Evolutionary conservation across 1,284 basidiomycete genomes (phyloP).

Genomic region (Cutaneotrichosporon cutaneum): DNA sequence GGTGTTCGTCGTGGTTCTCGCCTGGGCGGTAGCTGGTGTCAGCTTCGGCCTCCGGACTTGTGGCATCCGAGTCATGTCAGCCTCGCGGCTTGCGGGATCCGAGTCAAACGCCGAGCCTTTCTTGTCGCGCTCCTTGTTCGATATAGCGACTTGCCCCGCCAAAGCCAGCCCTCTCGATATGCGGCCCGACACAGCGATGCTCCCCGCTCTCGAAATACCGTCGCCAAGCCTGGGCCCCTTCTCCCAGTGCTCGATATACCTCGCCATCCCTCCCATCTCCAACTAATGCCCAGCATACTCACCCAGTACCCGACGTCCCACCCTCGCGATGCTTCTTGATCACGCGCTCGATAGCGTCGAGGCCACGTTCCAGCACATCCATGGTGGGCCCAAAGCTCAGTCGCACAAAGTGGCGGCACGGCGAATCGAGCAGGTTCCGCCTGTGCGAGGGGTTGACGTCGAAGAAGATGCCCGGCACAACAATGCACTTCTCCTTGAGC

Average conservation of each 20-base stretch:
- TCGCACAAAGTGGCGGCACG: slow-evolving; percentile 84
- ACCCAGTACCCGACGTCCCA: slow-evolving; percentile 10
- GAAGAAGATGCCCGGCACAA: slow-evolving; percentile 68
- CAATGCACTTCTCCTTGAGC: slow-evolving; percentile 62
- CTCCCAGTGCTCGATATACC: too few relatives aligned
- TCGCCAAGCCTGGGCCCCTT: background rate
- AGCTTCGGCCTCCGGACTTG: background rate
- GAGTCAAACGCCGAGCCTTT: background rate
- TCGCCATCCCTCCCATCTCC: background rate
- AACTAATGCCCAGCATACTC: background rate
- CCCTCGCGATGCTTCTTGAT: slow-evolving; percentile 52
- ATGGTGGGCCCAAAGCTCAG: slow-evolving; percentile 84
- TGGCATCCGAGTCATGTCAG: too few relatives aligned
- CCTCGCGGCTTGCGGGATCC: too few relatives aligned
- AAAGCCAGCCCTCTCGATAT: too few relatives aligned
- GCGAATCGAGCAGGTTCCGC: slow-evolving; percentile 77
- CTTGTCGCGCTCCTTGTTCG: too few relatives aligned
- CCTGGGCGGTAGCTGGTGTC: background rate
- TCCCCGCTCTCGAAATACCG: background rate
- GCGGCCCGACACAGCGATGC: too few relatives aligned
- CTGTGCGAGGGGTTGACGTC: slow-evolving; percentile 78
- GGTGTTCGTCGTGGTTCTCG: slow-evolving; percentile 7
- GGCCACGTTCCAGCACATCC: slow-evolving; percentile 75
- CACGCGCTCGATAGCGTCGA: slow-evolving; percentile 81
- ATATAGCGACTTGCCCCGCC: too few relatives aligned